Evolutionary conservation across 108 stramenopile species (phyloP).

Genomic region (Nitzschia putrida): DNA sequence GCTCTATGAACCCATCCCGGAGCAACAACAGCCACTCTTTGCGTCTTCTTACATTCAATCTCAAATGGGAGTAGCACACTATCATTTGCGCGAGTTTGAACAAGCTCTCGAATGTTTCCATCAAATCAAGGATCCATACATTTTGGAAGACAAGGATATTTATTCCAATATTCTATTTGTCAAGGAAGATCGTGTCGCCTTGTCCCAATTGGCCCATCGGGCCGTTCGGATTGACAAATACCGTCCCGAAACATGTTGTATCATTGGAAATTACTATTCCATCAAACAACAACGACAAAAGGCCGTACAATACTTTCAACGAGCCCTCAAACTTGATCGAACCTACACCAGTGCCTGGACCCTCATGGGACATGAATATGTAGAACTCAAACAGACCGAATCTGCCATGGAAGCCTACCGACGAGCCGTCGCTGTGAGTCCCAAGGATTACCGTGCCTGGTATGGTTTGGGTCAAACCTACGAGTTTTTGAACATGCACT

Average conservation of each 20-base stretch:
- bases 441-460: conserved; percentile 96
- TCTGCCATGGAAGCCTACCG: conserved; percentile 98
- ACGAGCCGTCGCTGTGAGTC: conserved; percentile 91
- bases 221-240: conserved; percentile 90
- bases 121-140: conserved; percentile 81
- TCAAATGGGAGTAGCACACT: conserved; percentile 82
- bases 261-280: conserved; percentile 96
- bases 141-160: conserved; percentile 91
- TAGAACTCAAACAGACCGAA: conserved; percentile 96
- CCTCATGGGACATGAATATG: conserved; percentile 96
- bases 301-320: conserved; percentile 95
- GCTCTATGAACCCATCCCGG: conserved; percentile 53
- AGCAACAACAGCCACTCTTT: conserved; percentile 60
- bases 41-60: conserved; percentile 72
- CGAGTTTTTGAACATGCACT: conserved; percentile 93
- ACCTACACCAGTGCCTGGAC: conserved; percentile 95
- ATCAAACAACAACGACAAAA: conserved; percentile 93
- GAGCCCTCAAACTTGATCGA: conserved; percentile 90
- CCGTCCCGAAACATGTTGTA: conserved; percentile 94
- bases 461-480: conserved; percentile 99
- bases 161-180: conserved; percentile 95
- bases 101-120: conserved; percentile 83
- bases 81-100: conserved; percentile 91
- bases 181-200: conserved; percentile 83
- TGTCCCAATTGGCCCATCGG: conserved; percentile 86